Evolutionary conservation across 441 rosid species (phyloP).

Genomic region (Pelargonium fulgidum): DNA sequence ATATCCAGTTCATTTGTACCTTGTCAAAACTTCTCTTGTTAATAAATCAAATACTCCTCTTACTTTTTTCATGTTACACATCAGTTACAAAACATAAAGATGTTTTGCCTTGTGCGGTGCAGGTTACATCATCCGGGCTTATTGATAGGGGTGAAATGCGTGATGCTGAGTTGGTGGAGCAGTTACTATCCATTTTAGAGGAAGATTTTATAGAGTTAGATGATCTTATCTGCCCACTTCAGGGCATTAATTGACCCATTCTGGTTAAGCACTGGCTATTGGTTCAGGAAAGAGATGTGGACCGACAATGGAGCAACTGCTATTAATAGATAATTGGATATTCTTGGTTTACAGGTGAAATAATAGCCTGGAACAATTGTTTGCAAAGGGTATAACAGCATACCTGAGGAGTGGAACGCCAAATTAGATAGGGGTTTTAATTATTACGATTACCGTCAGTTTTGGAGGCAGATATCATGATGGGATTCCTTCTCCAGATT

Average conservation of each 20-base stretch:
- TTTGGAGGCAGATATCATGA: too few relatives aligned
- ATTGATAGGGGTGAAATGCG: constrained; percentile 10
- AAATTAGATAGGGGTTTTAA: not conserved
- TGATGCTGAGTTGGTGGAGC: constrained; percentile 19
- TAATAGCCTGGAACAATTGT: not conserved
- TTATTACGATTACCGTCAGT: not conserved
- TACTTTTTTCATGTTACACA: not conserved
- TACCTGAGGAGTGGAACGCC: too few relatives aligned
- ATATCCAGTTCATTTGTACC: not conserved
- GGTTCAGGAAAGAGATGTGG: not conserved
- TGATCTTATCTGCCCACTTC: constrained; percentile 29
- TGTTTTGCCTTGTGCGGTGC: constrained; percentile 11
- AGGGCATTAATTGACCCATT: constrained; percentile 16
- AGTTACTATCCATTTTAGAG: constrained; percentile 26
- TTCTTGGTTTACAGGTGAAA: not conserved
- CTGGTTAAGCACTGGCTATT: not conserved
- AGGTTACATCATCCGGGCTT: constrained; percentile 31
- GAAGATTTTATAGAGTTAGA: constrained; percentile 45
- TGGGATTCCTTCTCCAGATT: too few relatives aligned
- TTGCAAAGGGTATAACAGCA: constrained; percentile 3
- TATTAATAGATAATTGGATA: not conserved
- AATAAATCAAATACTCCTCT: not conserved
- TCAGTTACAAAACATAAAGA: not conserved
- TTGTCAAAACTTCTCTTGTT: not conserved
- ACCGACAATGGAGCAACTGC: not conserved